phyloP scores from a whole-genome alignment of 371 early-diverging fungal genomes.

The Rhizopus arrhizus region DNA sequence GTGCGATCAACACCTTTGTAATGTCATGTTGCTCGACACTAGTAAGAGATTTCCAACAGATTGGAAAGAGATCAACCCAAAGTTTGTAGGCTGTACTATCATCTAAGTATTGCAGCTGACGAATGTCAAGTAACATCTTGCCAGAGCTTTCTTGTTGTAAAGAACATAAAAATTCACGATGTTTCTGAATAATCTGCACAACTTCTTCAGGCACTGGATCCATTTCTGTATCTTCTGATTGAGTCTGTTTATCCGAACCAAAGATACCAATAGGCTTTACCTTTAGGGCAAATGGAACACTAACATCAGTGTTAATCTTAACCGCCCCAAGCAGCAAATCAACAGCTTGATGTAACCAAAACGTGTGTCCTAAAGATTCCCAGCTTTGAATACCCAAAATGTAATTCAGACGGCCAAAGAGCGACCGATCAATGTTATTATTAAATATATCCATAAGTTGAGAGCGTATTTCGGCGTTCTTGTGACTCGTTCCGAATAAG shows the following conservation, averaged over 20 bases:
- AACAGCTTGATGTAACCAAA: constrained; percentile 92
- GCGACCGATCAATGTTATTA: constrained; percentile 66
- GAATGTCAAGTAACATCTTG: constrained; percentile 58
- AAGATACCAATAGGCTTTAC: constrained; percentile 54
- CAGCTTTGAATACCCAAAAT: constrained; percentile 94
- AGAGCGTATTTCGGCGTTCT: constrained; percentile 76
- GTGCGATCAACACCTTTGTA: constrained; percentile 76
- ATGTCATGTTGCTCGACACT: constrained; percentile 81
- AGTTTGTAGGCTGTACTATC: constrained; percentile 66
- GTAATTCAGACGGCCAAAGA: constrained; percentile 83
- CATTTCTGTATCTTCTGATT: constrained; percentile 9
- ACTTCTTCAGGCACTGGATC: constrained; percentile 30
- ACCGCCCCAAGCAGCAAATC: constrained; percentile 82
- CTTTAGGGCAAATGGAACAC: constrained; percentile 52
- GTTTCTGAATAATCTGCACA: constrained; percentile 42
- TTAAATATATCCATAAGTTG: constrained; percentile 84
- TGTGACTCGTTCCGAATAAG: constrained; percentile 81
- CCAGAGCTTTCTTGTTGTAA: constrained; percentile 56
- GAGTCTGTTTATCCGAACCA: constrained; percentile 19
- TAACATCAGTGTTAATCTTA: constrained; percentile 37
- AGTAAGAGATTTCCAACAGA: constrained; percentile 76
- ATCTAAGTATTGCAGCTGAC: constrained; percentile 77
- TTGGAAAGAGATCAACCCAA: constrained; percentile 88
- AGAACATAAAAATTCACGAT: constrained; percentile 63
- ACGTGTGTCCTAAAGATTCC: constrained; percentile 83